Evolutionary conservation across 139 green algal species (phyloP), one percentile per base, ranked within the genome.

Genomic region (Picochlorum sp.): DNA sequence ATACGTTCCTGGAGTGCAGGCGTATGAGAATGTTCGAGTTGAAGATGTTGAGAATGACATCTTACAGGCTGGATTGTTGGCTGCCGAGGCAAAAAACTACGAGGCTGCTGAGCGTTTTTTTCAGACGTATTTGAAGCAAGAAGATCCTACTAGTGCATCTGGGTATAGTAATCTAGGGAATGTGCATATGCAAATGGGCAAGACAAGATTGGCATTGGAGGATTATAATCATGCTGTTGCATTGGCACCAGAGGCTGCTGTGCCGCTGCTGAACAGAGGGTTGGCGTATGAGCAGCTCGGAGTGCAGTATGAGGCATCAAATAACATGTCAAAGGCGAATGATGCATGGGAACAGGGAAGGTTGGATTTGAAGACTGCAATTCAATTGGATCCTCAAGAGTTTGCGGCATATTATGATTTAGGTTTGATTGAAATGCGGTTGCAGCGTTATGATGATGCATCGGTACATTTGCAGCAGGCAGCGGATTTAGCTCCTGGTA

Each of bases 391-490:
- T 50, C 23, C 64, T 6, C n/a, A 51, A 18, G 64, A 72, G 38
- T 72, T 77, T 69, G 70, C 67, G 37, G 56, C 63, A 26, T 68
- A 63, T 56, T 76, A 67, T 71, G 54, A 76, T 34, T 56, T 62
- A 2, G 64, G 64, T 38, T 65, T 73, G 55, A 49, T 77, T 15
- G n/a, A 61, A 52, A 67, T 77, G 70, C 56, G 64, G 13, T 28
- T 77, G 14, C 58, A 47, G 23, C 23, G 57, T 15, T 77, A 60
- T 21, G 26, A 16, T 20, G 63, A n/a, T 24, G 70, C 70, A 0
- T 34, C 68, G 2, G 49, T 41, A 9, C 51, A 60, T 45, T 68
- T 64, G 6, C 11, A 18, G 18, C 68, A 59, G 3, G 70, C 70
- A 3, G 70, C 70, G 0, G 65, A 77, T 52, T 57, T 77, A 59